Base-by-base conservation (phyloP, 1,284 basidiomycete species). In the Phylloboletellus chloephorus region DNA sequence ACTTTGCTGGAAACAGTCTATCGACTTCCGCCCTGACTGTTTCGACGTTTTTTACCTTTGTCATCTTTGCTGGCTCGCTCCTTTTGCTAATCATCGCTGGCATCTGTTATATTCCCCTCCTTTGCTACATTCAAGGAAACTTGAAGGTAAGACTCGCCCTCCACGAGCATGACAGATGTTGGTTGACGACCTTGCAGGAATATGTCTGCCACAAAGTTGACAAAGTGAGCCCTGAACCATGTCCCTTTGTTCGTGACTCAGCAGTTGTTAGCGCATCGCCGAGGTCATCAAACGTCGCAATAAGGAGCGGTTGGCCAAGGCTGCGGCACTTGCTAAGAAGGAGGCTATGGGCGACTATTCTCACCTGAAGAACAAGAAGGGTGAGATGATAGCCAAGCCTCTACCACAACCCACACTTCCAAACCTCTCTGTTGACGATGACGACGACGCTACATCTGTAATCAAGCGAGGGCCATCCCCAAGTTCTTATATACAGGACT, bases 141-240 rank as follows among this genome's bases (percentile, higher is more conserved):
- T 68, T 97, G 41, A 95, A 95, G 79, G 86, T 83, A 48, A 48
- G 63, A 5, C 20, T 43, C 12, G 1, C 33, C 34, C 40, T 37
- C 20, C 28, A 13, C 43, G 20, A 28, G 31, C 20, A 10, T 3
- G n/a, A 28, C 15, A 15, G 17, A 39, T 32, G 23, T 41, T 37
- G 22, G 29, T 37, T 41, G 39, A 58, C 46, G 32, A 29, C 31
- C 13, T 24, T 51, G 24, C 61, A 94, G 82, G 95, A 98, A 75
- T 98, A 96, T 67, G 92, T 90, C 64, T 98, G 94, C 66, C 91
- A 98, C 71, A 97, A 98, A 69, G 91, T 97, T 41, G 95, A 98
- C 70, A 97, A 96, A 79, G 86, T 88, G 58, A 50, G 55, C 48
- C 12, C 19, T 31, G 20, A 5, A 15, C 34, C 22, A 23, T 39